Evolutionary conservation across 2,329 filamentous ascomycete species (phyloP), one percentile per base, ranked within the genome.

Genomic region (Diaporthe aspalathi): DNA sequence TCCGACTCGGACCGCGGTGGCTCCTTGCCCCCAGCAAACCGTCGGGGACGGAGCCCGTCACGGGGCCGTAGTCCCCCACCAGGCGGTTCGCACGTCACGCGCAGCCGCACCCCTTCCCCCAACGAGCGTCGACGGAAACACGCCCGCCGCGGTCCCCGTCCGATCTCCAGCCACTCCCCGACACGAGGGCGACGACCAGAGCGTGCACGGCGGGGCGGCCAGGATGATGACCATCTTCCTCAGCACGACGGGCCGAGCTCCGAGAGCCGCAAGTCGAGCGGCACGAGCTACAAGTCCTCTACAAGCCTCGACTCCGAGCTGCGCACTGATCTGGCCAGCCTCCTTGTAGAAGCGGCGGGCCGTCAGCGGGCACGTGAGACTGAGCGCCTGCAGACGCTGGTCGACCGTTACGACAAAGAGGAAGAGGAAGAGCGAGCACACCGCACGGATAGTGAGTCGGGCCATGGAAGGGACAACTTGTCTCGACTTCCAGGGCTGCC

Each of bases 251-350:
- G 35, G 2, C 2, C 53, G 12, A 47, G 29, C 22, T 68, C 66
- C 2, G n/a, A 20, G 11, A 49, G 47, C 29, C 20, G 22, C 53
- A 50, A 6, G 8, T 68, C 66, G 24, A 60, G 38, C 53, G 38
- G 49, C 17, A 60, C 29, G 24, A 68, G 66, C 66, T 60, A 68
- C 43, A 60, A 24, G 43, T 68, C 66, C 29, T 60, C 53, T 16
- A 57, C 53, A 3, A 68, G 66, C 1, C 53, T 68, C 27, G 66
- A 68, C 43, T 68, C 66, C 29, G 66, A 68, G 7, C 20, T 68
- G 53, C 66, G 53, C 27, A 49, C 53, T 12, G 66, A 57, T 11
- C 53, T 60, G 40, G 66, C 50, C 8, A 50, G 43, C 66, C 66
- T 68, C 16, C 43, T 68, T 2, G 17, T 29, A 22, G 52, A 49